phyloP scores from a whole-genome alignment of 2,329 filamentous ascomycete genomes.

The Trichoderma simmonsii region DNA sequence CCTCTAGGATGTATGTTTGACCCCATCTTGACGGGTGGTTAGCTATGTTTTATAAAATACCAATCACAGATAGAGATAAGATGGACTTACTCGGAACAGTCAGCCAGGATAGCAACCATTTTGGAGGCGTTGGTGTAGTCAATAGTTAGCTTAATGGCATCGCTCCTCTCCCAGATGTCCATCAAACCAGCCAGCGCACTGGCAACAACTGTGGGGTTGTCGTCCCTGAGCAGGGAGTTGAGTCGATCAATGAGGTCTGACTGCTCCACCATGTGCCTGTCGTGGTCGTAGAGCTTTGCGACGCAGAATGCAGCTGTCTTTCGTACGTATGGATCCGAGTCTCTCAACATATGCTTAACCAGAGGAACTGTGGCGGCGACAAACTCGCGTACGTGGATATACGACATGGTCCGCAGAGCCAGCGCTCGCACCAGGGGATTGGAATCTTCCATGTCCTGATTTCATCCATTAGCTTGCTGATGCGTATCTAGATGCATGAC shows the following conservation, averaged over 20 bases:
- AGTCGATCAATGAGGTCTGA: conserved; percentile 90
- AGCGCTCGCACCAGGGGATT: conserved; percentile 92
- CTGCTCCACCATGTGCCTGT: conserved; percentile 80
- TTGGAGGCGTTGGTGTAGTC: conserved; percentile 97
- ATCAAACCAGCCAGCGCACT: conserved; percentile 87
- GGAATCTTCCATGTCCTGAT: conserved; percentile 86
- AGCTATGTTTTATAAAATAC: neutral
- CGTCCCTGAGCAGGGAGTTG: conserved; percentile 85
- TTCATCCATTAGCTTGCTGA: conserved; percentile 12
- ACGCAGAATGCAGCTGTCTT: conserved; percentile 97
- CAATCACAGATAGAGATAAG: neutral
- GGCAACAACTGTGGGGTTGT: conserved; percentile 96
- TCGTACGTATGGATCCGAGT: conserved; percentile 90
- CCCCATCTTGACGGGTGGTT: conserved; percentile 69
- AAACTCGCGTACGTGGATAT: conserved; percentile 94
- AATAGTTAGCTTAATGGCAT: conserved; percentile 96
- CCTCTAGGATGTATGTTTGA: conserved; percentile 96
- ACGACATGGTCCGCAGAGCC: conserved; percentile 91
- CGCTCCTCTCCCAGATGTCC: conserved; percentile 98
- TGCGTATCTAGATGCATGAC: conserved; percentile 4
- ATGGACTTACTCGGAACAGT: conserved; percentile 84
- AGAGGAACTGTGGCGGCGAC: conserved; percentile 86
- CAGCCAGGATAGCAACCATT: conserved; percentile 91
- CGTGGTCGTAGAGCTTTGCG: conserved; percentile 96
- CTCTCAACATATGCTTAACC: conserved; percentile 77